Conservation (phyloP, 192 early-diverging fungal species). For the Coemansia sp. region DNA sequence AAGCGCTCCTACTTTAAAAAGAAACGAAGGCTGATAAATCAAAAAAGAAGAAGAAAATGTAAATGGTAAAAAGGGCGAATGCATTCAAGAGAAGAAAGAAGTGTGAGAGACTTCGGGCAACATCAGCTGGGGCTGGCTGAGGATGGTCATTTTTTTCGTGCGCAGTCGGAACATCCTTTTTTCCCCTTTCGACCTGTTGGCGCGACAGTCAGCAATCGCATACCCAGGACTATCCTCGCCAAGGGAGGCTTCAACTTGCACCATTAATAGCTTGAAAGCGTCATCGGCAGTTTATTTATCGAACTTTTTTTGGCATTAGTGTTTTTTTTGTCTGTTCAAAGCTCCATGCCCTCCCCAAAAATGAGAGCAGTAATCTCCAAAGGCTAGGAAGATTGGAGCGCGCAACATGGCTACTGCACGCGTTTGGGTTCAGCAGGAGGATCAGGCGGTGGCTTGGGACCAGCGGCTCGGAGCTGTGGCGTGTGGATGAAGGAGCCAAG, state of each 20-base stretch:
- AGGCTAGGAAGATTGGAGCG: background rate
- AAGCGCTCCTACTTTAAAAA: background rate
- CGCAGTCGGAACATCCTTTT: slow-evolving; percentile 1
- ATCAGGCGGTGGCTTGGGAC: slow-evolving; percentile 2
- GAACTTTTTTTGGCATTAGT: background rate
- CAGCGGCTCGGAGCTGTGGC: slow-evolving; percentile 8
- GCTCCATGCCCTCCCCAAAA: background rate
- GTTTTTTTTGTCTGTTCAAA: background rate
- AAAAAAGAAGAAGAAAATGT: background rate
- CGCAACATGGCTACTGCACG: slow-evolving; percentile 1
- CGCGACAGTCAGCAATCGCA: background rate
- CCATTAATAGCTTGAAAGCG: background rate
- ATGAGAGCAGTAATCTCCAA: slow-evolving; percentile 5
- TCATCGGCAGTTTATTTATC: background rate
- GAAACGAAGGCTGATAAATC: background rate
- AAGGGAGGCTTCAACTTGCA: background rate
- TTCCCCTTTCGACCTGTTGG: background rate
- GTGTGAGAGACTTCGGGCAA: background rate
- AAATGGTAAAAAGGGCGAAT: background rate
- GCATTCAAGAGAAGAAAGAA: background rate
- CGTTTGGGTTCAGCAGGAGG: background rate
- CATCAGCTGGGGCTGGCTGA: background rate
- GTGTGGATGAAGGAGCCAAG: background rate
- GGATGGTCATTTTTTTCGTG: background rate
- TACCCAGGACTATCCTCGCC: background rate